phyloP scores from a whole-genome alignment of 23 red algal genomes.

The Rhodosorus marinus region DNA sequence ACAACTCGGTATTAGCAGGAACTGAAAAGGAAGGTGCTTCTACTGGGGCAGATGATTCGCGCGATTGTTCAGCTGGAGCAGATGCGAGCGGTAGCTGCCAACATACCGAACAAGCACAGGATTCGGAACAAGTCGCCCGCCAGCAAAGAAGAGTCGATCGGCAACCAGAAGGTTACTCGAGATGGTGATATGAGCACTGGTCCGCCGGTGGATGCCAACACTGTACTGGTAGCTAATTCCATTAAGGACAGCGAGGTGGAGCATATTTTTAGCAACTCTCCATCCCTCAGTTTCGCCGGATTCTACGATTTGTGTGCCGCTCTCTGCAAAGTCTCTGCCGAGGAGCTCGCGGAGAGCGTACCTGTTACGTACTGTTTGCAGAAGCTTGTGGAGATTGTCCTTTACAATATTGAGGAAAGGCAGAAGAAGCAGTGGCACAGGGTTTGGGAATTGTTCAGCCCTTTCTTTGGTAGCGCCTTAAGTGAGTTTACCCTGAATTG shows the following conservation, averaged over 20 bases:
- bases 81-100: too few relatives aligned
- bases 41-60: too few relatives aligned
- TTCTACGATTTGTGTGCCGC: constrained; percentile 53
- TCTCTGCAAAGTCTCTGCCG: constrained; percentile 44
- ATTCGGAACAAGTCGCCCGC: too few relatives aligned
- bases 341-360: constrained; percentile 52
- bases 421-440: constrained; percentile 55
- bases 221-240: neutral
- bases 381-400: constrained; percentile 65
- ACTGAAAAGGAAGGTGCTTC: too few relatives aligned
- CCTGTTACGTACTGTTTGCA: constrained; percentile 43
- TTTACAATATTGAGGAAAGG: constrained; percentile 69
- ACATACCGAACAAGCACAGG: too few relatives aligned
- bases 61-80: too few relatives aligned
- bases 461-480: too few relatives aligned
- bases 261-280: neutral
- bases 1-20: neutral
- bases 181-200: neutral
- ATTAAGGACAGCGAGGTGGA: too few relatives aligned
- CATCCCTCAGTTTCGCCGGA: constrained; percentile 14
- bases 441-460: constrained; percentile 64
- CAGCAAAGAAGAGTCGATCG: too few relatives aligned
- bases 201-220: neutral
- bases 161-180: too few relatives aligned
- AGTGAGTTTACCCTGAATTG: too few relatives aligned